Conservation (phyloP, 2,329 filamentous ascomycete genomes). For the Ophiostoma populinum region DNA sequence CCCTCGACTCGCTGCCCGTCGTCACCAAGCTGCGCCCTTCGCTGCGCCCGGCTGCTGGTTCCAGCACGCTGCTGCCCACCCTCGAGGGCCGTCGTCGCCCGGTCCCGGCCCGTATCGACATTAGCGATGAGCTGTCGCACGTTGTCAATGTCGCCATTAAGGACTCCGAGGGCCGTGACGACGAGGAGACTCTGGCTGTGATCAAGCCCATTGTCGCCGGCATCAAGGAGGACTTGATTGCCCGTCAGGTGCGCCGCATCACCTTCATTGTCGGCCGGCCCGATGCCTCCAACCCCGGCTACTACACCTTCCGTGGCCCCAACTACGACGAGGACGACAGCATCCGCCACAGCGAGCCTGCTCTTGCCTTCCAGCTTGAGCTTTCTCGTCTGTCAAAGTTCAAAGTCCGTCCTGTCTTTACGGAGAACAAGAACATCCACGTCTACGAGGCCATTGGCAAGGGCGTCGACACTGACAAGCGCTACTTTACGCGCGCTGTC, state of each 20-base stretch:
- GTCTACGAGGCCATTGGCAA: conserved; percentile 96
- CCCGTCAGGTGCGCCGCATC: conserved; percentile 69
- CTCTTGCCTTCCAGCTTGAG: conserved; percentile 96
- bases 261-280: conserved; percentile 94
- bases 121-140: conserved; percentile 64
- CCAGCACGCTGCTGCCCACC: conserved; percentile 43
- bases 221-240: conserved; percentile 67
- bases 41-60: conserved; percentile 24
- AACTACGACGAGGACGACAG: conserved; percentile 78
- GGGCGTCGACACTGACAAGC: conserved; percentile 87
- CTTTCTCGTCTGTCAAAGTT: conserved; percentile 88
- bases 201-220: conserved; percentile 61
- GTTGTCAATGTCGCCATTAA: conserved; percentile 86
- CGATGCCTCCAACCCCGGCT: conserved; percentile 86
- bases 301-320: conserved; percentile 96
- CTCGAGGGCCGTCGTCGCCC: conserved; percentile 56
- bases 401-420: conserved; percentile 95
- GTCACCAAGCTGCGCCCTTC: conserved; percentile 28
- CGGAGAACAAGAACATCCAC: conserved; percentile 97
- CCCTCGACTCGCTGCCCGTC: conserved; percentile 61
- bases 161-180: conserved; percentile 69
- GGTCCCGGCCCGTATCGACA: conserved; percentile 34
- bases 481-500: conserved; percentile 93
- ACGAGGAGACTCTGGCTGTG: conserved; percentile 61
- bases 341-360: conserved; percentile 93